Evolutionary conservation across 495 filamentous ascomycete species (phyloP).

Genomic region (Daldinia loculata): DNA sequence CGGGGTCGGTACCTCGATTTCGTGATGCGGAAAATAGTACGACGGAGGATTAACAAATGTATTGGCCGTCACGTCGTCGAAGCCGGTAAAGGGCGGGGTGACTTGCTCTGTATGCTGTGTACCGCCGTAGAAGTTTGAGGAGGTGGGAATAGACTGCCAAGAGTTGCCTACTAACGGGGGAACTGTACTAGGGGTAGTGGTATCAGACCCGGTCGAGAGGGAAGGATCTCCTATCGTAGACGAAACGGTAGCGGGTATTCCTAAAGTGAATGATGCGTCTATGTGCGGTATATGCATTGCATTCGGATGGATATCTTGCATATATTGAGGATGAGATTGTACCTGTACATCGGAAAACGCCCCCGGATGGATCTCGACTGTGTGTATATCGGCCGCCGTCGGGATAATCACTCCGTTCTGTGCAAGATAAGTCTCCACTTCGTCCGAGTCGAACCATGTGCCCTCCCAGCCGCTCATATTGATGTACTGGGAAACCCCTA

Average conservation of each 20-base stretch:
- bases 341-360: constrained; percentile 42
- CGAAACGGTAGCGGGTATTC: neutral
- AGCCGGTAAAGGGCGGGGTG: constrained; percentile 31
- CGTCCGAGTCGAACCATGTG: constrained; percentile 77
- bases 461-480: constrained; percentile 64
- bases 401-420: constrained; percentile 66
- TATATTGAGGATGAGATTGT: constrained; percentile 14
- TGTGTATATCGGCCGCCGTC: constrained; percentile 60
- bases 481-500: constrained; percentile 52
- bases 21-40: constrained; percentile 45
- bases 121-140: constrained; percentile 13
- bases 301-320: constrained; percentile 18
- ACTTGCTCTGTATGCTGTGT: constrained; percentile 3
- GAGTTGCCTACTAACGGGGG: neutral
- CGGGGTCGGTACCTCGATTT: neutral
- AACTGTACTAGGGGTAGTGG: neutral
- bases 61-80: constrained; percentile 27
- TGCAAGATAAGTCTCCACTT: constrained; percentile 74
- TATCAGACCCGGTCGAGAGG: neutral
- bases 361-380: constrained; percentile 55
- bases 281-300: neutral
- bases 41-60: constrained; percentile 20
- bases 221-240: neutral
- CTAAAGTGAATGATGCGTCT: constrained; percentile 4
- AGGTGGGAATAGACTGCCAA: constrained; percentile 26